Evolutionary conservation across 352 stramenopile genomes (phyloP), one percentile per base, ranked within the genome.

Genomic region (Elongisporangium prolatum): DNA sequence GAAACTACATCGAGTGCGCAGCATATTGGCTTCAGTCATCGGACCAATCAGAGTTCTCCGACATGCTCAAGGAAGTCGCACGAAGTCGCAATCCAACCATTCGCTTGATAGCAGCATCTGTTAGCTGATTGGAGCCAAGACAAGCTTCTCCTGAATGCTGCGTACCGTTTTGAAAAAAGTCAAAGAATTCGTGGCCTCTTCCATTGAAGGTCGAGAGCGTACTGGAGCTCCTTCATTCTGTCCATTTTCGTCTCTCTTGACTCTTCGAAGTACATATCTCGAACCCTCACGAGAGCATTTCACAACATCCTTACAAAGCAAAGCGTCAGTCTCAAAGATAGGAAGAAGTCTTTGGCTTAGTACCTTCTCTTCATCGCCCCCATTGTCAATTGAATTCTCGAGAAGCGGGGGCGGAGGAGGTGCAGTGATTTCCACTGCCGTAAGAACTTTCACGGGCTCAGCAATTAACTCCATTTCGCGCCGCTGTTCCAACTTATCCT

Each of bases 31-130:
- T n/a, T n/a, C n/a, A n/a, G n/a, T 95, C 78, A 52, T 95, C 86
- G n/a, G 86, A 95, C 86, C 86, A 95, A 58, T 95, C 86, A 2
- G 86, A 95, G 7, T 80, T 79, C 61, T 92, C 82, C 14, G 84
- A 93, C 74, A 95, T 77, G 50, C 80, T 90, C 52, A 95, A 56
- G 24, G 86, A 95, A 56, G 87, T 80, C 28, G 73, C 66, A 20
- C 83, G 80, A 56, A 87, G 71, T 17, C 84, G 84, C 17, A 95
- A 52, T 22, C 86, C 86, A 47, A 87, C 63, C 68, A 95, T 93
- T 90, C 92, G 82, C n/a, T n/a, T n/a, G n/a, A n/a, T n/a, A n/a
- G n/a, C n/a, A n/a, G n/a, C n/a, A n/a, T n/a, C 86, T 95, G 60
- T n/a, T n/a, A n/a, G n/a, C 57, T 72, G 28, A 47, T 24, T 28